Evolutionary conservation across 2,329 filamentous ascomycete species (phyloP), one percentile per base, ranked within the genome.

Genomic region (Sclerotinia nivalis): DNA sequence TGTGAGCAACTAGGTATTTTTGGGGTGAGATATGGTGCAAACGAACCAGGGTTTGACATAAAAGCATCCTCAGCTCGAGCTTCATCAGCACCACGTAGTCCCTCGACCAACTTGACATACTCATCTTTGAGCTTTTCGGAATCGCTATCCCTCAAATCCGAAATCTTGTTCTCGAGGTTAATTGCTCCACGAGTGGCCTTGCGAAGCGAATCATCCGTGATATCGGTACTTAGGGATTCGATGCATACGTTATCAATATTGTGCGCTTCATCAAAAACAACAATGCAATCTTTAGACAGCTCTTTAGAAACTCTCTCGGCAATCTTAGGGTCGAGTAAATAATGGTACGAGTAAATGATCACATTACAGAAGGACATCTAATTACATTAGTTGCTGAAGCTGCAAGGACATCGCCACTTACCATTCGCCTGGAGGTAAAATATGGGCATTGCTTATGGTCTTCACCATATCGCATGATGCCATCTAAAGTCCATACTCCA

Each of bases 161-260:
- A 87, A 74, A 99, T 97, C 78, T 91, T 97, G 43, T 88, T 88
- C 78, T 99, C 96, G 1, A 99, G 84, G 74, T 97, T 98, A 74
- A 91, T 91, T 18, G 95, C 96, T 7, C 96, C 96, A 73, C 93
- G 87, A 1, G 93, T 94, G 28, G 96, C 96, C 81, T 93, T 97
- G 31, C 94, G 88, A 67, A 99, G 80, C 0, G 95, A 97, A 75
- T 98, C 96, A 78, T 99, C 94, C 0, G 95, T 98, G 70, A 99
- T 88, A 77, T 99, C 96, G 55, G 97, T 98, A 78, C 96, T 99
- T 18, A 98, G 83, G 2, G 96, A 95, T 78, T 99, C 96, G 74
- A 99, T 99, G 79, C 96, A 99, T 71, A 99, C 96, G 78, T 99
- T 99, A 85, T 99, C 96, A 75, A 99, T 99, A 78, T 99, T 99